A percentile compares a stretch with the other conserved stretches of the same genome.
Conservation (phyloP, 306 rosid genomes). For the Gastrolobium villosum region DNA sequence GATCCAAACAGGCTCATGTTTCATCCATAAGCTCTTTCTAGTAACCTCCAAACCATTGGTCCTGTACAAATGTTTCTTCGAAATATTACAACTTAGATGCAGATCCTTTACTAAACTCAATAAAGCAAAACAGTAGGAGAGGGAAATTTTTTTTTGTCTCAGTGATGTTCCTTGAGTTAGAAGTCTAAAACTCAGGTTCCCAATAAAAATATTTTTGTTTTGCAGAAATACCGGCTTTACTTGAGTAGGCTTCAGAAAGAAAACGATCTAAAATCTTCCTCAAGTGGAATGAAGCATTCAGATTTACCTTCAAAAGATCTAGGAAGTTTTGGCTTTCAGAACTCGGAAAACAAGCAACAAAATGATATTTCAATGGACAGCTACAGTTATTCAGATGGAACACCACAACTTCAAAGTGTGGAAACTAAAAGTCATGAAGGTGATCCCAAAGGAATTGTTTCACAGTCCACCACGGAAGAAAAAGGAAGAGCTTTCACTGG, state of each 20-base stretch:
- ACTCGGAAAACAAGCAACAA: slow-evolving; percentile 55
- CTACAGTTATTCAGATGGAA: slow-evolving; percentile 59
- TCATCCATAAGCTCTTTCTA: too few species aligned
- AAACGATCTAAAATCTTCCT: slow-evolving; percentile 66
- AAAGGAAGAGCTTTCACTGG: slow-evolving; percentile 53
- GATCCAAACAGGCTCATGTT: too few species aligned
- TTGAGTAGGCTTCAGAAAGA: slow-evolving; percentile 90
- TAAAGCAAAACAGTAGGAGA: background rate
- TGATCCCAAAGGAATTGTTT: slow-evolving; percentile 58
- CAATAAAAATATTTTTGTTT: slow-evolving; percentile 32
- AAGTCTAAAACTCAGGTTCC: slow-evolving; percentile 41
- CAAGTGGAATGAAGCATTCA: slow-evolving; percentile 69
- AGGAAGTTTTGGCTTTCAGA: slow-evolving; percentile 63
- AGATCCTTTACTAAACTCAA: background rate
- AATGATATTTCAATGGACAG: slow-evolving; percentile 67
- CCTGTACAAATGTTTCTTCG: background rate
- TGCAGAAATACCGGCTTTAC: slow-evolving; percentile 97
- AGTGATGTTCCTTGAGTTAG: slow-evolving; percentile 29
- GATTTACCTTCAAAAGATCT: slow-evolving; percentile 72
- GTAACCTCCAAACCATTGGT: background rate
- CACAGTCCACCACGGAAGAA: slow-evolving; percentile 56
- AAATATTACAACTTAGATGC: slow-evolving; percentile 19
- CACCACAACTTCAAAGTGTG: slow-evolving; percentile 52
- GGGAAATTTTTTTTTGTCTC: background rate
- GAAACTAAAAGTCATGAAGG: slow-evolving; percentile 58